These are phyloP conservation scores for Chaetothyriales sp. DNA, from an alignment of 2,329 filamentous ascomycete genomes.

Conservation along the genomic window DNA sequence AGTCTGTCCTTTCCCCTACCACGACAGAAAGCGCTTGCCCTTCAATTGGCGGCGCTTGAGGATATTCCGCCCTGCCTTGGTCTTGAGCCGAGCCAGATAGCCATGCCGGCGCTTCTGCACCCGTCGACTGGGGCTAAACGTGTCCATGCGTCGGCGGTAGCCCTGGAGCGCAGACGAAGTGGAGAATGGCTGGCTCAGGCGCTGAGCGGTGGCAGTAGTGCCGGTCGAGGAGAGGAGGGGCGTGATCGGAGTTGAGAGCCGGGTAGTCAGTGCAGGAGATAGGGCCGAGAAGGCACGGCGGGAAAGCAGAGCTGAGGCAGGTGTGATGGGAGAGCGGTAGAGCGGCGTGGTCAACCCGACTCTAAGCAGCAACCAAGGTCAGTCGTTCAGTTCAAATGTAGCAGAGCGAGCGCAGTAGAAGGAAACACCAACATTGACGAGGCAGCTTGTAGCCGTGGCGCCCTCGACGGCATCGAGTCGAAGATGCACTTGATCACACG, in stretches of 20 bases:
- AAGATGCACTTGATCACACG: conserved; percentile 17
- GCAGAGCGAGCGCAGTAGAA: conserved; percentile 10
- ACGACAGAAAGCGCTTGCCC: conserved; percentile 38
- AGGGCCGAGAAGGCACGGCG: conserved; percentile 9
- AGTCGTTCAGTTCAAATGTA: background rate
- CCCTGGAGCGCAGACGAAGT: conserved; percentile 28
- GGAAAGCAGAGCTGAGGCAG: conserved; percentile 3
- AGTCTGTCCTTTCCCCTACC: conserved; percentile 23
- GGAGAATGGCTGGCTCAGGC: conserved; percentile 25
- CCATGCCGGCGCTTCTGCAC: conserved; percentile 49
- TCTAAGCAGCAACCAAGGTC: conserved; percentile 2
- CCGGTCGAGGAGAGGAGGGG: conserved; percentile 1
- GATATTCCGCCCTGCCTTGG: conserved; percentile 38
- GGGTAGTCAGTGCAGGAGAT: background rate
- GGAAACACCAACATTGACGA: conserved; percentile 2
- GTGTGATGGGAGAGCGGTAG: background rate
- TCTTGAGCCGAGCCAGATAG: conserved; percentile 39
- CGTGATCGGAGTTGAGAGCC: background rate
- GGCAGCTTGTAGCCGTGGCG: conserved; percentile 2
- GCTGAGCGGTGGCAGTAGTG: background rate
- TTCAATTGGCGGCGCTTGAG: conserved; percentile 40
- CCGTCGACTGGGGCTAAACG: conserved; percentile 43
- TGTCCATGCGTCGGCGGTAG: conserved; percentile 33
- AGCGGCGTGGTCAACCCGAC: conserved; percentile 9
- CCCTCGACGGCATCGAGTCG: conserved; percentile 16